These are phyloP conservation scores for Vitellaria paradoxa DNA, from an alignment of 179 eudicot genomes.

Conservation along the genomic window DNA sequence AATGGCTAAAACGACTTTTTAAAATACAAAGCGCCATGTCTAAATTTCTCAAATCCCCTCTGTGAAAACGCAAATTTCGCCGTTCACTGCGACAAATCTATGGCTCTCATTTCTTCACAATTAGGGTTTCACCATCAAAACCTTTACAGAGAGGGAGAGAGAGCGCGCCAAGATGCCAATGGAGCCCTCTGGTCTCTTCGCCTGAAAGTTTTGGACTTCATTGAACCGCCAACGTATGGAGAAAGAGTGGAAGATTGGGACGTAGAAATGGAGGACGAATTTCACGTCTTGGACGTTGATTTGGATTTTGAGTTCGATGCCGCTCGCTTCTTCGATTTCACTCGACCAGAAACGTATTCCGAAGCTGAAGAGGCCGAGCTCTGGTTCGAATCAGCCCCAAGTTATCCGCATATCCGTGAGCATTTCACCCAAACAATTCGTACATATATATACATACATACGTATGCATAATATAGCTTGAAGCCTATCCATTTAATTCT, in stretches of 20 bases:
- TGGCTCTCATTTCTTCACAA: slow-evolving; percentile 7
- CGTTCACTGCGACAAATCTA: slow-evolving; percentile 7
- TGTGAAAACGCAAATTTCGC: slow-evolving; percentile 19
- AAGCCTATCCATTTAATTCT: too few species aligned
- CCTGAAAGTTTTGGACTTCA: not conserved
- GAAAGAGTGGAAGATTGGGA: not conserved
- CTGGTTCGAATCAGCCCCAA: slow-evolving; percentile 57
- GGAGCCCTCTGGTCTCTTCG: slow-evolving; percentile 16
- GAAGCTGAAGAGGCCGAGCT: slow-evolving; percentile 56
- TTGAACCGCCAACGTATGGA: not conserved
- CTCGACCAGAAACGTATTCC: slow-evolving; percentile 44
- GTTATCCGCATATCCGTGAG: slow-evolving; percentile 84
- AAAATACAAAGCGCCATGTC: too few species aligned
- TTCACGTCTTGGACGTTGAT: slow-evolving; percentile 43
- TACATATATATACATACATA: too few species aligned
- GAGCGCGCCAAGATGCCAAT: not conserved
- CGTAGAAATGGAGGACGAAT: slow-evolving; percentile 39
- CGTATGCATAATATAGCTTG: too few species aligned
- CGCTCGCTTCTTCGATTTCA: slow-evolving; percentile 63
- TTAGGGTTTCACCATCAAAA: slow-evolving; percentile 19
- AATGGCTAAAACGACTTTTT: too few species aligned
- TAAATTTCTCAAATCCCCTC: not conserved
- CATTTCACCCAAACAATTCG: not conserved
- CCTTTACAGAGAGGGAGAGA: not conserved
- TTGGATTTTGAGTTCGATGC: slow-evolving; percentile 81